Conservation (phyloP, 257 asterid genomes). For the Petunia axillaris region DNA sequence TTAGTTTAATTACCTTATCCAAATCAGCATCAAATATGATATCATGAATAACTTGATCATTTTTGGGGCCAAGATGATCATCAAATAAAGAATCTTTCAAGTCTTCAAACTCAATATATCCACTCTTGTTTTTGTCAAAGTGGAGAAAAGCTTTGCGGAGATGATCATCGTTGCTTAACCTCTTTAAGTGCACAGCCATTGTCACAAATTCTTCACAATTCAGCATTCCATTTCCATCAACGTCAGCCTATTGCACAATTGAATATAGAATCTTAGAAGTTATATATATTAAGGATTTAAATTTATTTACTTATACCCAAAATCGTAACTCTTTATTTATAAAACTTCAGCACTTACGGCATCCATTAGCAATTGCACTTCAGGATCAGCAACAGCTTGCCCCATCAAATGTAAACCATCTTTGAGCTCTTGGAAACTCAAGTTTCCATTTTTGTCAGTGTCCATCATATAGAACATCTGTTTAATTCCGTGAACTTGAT, state of each 20-base stretch:
- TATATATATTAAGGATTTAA: too few species aligned
- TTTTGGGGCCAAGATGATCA: conserved; percentile 51
- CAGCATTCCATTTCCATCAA: conserved; percentile 71
- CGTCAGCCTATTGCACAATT: conserved; percentile 53
- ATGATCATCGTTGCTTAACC: conserved; percentile 64
- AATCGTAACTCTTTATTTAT: neutral
- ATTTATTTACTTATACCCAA: too few species aligned
- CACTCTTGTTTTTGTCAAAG: conserved; percentile 70
- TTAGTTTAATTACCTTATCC: conserved; percentile 60
- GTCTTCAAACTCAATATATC: conserved; percentile 83
- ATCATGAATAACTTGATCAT: conserved; percentile 65
- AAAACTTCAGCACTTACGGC: conserved; percentile 51
- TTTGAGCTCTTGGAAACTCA: conserved; percentile 72
- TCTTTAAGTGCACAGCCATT: conserved; percentile 70
- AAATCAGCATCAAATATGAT: conserved; percentile 79
- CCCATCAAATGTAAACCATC: conserved; percentile 66
- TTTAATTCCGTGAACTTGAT: conserved; percentile 60
- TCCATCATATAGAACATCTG: conserved; percentile 77
- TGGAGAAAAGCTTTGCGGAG: conserved; percentile 56
- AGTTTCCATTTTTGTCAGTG: conserved; percentile 75
- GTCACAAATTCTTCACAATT: conserved; percentile 74
- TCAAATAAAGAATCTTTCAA: conserved; percentile 59
- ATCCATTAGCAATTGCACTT: conserved; percentile 64
- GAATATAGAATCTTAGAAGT: neutral
- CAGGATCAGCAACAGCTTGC: conserved; percentile 64